Evolutionary conservation across 305 asterid species (phyloP).

Genomic region (Solanum aculeatissimum): DNA sequence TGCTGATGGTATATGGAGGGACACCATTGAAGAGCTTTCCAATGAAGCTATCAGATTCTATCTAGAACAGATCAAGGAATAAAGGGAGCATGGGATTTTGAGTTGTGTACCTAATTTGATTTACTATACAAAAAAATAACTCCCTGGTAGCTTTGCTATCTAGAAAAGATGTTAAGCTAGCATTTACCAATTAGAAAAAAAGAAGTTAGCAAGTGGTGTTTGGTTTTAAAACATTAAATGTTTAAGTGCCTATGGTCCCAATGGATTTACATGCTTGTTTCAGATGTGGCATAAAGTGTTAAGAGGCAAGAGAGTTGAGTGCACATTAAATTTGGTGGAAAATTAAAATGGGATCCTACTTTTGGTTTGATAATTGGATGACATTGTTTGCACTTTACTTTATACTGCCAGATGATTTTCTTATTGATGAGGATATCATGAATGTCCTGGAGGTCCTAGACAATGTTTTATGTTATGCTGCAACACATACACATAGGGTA

Average conservation of each 20-base stretch:
- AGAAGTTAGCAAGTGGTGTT: neutral
- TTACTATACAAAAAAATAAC: neutral
- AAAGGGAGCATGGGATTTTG: neutral
- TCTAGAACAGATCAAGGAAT: neutral
- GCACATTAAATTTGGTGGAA: neutral
- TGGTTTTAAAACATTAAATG: neutral
- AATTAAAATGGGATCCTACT: neutral
- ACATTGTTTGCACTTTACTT: neutral
- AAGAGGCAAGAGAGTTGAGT: neutral
- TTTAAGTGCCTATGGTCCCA: neutral
- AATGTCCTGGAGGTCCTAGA: neutral
- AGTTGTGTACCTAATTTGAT: neutral
- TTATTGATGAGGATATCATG: neutral
- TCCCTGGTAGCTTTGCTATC: neutral
- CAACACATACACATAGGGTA: neutral
- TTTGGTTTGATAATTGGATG: neutral
- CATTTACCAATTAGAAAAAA: neutral
- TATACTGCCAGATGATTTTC: neutral
- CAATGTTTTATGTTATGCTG: neutral
- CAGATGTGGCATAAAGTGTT: neutral
- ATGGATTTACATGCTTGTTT: neutral
- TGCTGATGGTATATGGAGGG: neutral
- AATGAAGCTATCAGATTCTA: neutral
- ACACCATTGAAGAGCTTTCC: neutral
- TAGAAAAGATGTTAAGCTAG: neutral